Percentiles rank a stretch among this genome's conserved stretches.
Conservation (phyloP, 1,139 yeast genomes). For the Geotrichum restrictum region DNA sequence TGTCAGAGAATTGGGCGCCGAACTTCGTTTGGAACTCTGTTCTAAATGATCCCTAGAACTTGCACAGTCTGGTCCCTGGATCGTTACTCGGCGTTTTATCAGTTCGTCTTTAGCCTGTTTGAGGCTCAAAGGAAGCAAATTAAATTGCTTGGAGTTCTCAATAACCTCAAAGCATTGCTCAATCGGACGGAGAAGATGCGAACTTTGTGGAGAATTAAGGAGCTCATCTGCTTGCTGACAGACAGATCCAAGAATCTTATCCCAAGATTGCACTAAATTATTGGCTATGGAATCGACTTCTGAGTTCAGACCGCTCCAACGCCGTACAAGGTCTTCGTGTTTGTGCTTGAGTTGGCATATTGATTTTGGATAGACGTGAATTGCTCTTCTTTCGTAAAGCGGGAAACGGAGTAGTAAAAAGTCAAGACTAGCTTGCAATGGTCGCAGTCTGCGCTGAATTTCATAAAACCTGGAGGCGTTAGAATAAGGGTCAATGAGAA, state of each 20-base stretch:
- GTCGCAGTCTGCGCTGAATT: conserved; percentile 38
- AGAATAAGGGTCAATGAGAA: not conserved
- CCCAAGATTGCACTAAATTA: conserved; percentile 3
- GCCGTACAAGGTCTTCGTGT: conserved; percentile 43
- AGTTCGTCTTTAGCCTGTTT: not conserved
- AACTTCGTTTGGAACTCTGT: no score
- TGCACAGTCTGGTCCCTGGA: not conserved
- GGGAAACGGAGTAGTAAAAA: conserved; percentile 57
- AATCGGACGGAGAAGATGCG: not conserved
- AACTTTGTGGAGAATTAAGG: conserved; percentile 33
- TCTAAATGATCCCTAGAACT: no score
- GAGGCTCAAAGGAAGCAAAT: not conserved
- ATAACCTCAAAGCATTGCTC: conserved; percentile 7
- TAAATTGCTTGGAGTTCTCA: not conserved
- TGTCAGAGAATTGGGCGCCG: not conserved
- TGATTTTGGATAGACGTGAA: conserved; percentile 38
- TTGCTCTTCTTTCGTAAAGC: conserved; percentile 42
- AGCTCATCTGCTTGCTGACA: conserved; percentile 1
- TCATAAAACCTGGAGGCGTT: conserved; percentile 7
- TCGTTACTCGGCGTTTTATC: not conserved
- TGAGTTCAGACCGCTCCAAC: conserved; percentile 44
- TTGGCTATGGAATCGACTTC: not conserved
- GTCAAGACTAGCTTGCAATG: conserved; percentile 57
- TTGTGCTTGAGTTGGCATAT: conserved; percentile 41
- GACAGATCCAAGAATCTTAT: not conserved